These are phyloP conservation scores for Spinellus fusiger DNA, from an alignment of 192 early-diverging fungal genomes.

Conservation along the genomic window DNA sequence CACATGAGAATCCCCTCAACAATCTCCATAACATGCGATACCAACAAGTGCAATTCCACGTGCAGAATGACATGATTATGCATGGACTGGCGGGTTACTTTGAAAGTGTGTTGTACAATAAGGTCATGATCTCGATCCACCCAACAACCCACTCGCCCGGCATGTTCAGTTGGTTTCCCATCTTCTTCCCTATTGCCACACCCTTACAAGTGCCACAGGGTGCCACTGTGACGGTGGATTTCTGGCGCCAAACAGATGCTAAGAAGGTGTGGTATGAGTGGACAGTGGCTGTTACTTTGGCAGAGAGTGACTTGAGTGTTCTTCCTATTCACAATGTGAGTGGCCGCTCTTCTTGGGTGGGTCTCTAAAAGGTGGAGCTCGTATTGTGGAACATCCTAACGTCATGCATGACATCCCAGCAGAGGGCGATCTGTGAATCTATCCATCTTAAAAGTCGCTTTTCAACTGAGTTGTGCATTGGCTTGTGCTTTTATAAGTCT, in stretches of 20 bases:
- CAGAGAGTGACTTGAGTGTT: slow-evolving; percentile 28
- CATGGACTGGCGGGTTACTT: slow-evolving; percentile 98
- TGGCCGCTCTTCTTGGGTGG: slow-evolving; percentile 76
- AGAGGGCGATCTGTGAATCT: too few relatives aligned
- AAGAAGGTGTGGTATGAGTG: slow-evolving; percentile 98
- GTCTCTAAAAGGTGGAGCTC: too few relatives aligned
- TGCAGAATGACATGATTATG: slow-evolving; percentile 52
- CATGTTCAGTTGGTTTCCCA: slow-evolving; percentile 99
- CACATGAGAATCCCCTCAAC: slow-evolving; percentile 43
- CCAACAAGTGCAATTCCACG: slow-evolving; percentile 47
- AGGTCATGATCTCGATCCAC: slow-evolving; percentile 71
- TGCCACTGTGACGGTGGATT: slow-evolving; percentile 57
- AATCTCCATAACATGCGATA: slow-evolving; percentile 77
- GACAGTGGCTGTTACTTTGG: slow-evolving; percentile 44
- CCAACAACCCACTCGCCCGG: slow-evolving; percentile 82
- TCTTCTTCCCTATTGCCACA: slow-evolving; percentile 81
- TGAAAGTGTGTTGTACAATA: slow-evolving; percentile 84
- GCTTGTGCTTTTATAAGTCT: too few relatives aligned
- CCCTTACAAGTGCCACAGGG: slow-evolving; percentile 67
- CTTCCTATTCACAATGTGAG: slow-evolving; percentile 60
- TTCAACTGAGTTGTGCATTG: too few relatives aligned
- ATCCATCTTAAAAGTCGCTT: too few relatives aligned
- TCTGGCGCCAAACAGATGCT: slow-evolving; percentile 78
- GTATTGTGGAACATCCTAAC: too few relatives aligned
- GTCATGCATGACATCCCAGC: too few relatives aligned